Evolutionary conservation across 805 yeast genomes (phyloP), one percentile per base, ranked within the genome.

Genomic region (Candida dendrica): DNA sequence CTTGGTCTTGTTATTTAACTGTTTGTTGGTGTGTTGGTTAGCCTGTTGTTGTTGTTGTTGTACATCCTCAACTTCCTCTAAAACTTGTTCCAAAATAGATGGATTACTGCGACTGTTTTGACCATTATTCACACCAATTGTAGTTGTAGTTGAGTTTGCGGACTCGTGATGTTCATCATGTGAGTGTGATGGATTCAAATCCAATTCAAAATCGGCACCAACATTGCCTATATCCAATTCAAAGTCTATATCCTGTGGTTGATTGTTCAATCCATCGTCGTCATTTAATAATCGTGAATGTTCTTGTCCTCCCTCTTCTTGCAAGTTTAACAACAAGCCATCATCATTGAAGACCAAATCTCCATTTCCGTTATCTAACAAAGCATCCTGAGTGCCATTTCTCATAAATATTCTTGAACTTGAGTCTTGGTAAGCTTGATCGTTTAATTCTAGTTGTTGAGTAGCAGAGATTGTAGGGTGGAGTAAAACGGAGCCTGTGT

Each of bases 181-280:
- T 27, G 30, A 27, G 10, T 27, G 5, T 27, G 30, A n/a, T 5
- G n/a, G 13, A 27, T 34, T 34, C 36, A 35, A 35, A 22, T 35
- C 37, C 15, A 32, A n/a, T 16, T 32, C 19, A 17, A 32, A 32
- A 32, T 26, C 32, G 7, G 14, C 8, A 36, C 26, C 17, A 34
- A 54, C 49, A n/a, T 50, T 59, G 40, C 52, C 51, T 36, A 55
- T 55, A 0, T 54, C 56, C 45, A 56, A 55, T 30, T 51, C 49
- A 2, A 55, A 55, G 18, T 27, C 30, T 10, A 27, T 13, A 15
- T 16, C 20, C 19, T 18, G 20, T 47, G 51, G 5, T 36, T 18
- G 30, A 10, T 32, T 35, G 29, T 43, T 50, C 17, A 50, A 34
- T 3, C 29, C 41, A 29, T 45, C 46, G 3, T 49, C 56, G 34